phyloP scores from a whole-genome alignment of 768 basidiomycete species.

The Podaxis rugospora region DNA sequence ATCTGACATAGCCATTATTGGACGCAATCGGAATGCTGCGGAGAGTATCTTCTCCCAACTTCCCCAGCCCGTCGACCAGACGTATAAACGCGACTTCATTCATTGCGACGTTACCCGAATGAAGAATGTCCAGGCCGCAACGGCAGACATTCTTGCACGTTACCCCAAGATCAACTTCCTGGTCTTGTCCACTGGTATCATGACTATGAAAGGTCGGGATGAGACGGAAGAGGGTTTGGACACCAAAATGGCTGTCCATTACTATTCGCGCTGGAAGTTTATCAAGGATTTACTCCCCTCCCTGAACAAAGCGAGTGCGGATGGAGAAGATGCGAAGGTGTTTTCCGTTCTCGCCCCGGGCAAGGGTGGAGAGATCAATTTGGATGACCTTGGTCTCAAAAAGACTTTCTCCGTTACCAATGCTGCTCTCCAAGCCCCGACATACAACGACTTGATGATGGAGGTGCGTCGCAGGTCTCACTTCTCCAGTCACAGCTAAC shows the following conservation, averaged over 20 bases:
- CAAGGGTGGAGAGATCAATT: conserved; percentile 31
- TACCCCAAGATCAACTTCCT: conserved; percentile 48
- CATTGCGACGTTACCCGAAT: conserved; percentile 41
- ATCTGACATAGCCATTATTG: conserved; percentile 39
- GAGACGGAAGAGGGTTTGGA: conserved; percentile 32
- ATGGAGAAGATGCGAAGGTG: conserved; percentile 49
- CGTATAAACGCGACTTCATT: conserved; percentile 35
- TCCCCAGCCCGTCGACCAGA: conserved; percentile 23
- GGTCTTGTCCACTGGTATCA: conserved; percentile 38
- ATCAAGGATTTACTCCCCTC: conserved; percentile 39
- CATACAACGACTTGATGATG: conserved; percentile 53
- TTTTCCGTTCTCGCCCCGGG: conserved; percentile 39
- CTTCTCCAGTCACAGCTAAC: neutral
- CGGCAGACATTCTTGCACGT: conserved; percentile 26
- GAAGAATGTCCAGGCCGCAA: conserved; percentile 34
- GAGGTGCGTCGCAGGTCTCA: conserved; percentile 30
- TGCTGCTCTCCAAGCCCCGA: conserved; percentile 30
- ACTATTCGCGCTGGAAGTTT: conserved; percentile 51
- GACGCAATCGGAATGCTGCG: conserved; percentile 38
- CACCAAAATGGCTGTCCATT: conserved; percentile 35
- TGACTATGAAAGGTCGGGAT: conserved; percentile 31
- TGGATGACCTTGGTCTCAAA: conserved; percentile 45
- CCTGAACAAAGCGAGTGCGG: conserved; percentile 37
- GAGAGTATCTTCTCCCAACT: conserved; percentile 30
- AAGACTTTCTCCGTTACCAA: conserved; percentile 34